Evolutionary conservation across 148 eudicot genomes (phyloP), one percentile per base, ranked within the genome.

Genomic region (Chenopodium berlandieri): DNA sequence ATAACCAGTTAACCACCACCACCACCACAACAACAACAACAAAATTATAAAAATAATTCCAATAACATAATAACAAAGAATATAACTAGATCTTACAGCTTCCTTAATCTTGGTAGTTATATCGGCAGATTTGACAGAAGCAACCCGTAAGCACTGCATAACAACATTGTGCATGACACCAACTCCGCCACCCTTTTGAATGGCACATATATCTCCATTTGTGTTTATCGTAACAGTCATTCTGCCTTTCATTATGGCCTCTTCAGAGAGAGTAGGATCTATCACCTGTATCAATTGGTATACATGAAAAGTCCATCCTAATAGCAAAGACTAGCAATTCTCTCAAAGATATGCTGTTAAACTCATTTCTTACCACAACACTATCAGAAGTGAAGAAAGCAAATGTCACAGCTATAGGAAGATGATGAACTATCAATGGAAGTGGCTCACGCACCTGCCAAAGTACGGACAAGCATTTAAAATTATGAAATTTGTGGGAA

Each of bases 361-460:
- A 48, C 2, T 32, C 50, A 75, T 73, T 79, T 71, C 97, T 80
- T 87, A 95, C 98, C 97, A 90, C 88, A 20, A 85, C 87, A 82
- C 78, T 87, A 46, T 90, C 94, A 76, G 84, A 54, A 70, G 91
- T 84, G 74, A 95, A 83, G 81, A 95, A 91, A 9, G 92, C 97
- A 88, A 95, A 95, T 70, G 97, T 95, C 84, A 95, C 91, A 72
- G 99, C 93, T 79, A 95, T 87, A 11, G 99, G 99, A 72, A 95
- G 92, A 86, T 95, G 99, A 82, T 95, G 99, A 68, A 95, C 83
- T 76, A 91, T 88, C 87, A 95, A 85, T 3, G 94, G 92, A 86
- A 92, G 89, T 13, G 98, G 97, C 82, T 95, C 97, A 73, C 91
- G 86, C 56, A 82, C 92, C 98, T 95, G 92, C 78, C 66, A 37